A percentile compares a stretch with the other conserved stretches of the same genome.
Conservation (phyloP, 106 monocot species). For the Phalaenopsis aphrodite region DNA sequence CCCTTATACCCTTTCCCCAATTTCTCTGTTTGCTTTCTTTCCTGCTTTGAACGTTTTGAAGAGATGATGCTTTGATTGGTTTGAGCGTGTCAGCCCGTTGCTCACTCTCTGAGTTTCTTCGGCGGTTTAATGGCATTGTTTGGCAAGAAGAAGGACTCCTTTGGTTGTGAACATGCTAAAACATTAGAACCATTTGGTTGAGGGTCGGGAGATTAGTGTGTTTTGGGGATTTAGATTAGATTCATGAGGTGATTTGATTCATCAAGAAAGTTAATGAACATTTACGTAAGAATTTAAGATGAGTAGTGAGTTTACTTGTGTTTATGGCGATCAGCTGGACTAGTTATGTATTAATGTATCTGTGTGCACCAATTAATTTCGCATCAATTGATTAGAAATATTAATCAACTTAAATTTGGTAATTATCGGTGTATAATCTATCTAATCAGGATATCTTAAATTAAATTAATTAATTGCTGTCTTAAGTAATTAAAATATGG, state of each 20-base stretch:
- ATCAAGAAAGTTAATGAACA: not conserved
- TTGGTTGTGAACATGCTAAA: too few relatives aligned
- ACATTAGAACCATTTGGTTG: too few relatives aligned
- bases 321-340: not conserved
- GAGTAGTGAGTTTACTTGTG: not conserved
- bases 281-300: not conserved
- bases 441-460: not conserved
- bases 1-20: not conserved
- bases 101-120: too few relatives aligned
- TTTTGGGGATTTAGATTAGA: too few relatives aligned
- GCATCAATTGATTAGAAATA: not conserved
- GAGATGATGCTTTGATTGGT: too few relatives aligned
- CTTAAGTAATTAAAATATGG: not conserved
- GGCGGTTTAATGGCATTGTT: too few relatives aligned
- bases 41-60: not conserved
- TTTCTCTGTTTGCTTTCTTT: not conserved
- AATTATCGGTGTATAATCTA: not conserved
- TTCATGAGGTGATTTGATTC: too few relatives aligned
- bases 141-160: too few relatives aligned
- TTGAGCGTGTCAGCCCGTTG: too few relatives aligned
- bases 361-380: not conserved
- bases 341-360: not conserved
- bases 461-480: not conserved
- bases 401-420: not conserved
- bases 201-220: too few relatives aligned